Conservation (phyloP, 345 rosid genomes). For the Lumnitzera racemosa region DNA sequence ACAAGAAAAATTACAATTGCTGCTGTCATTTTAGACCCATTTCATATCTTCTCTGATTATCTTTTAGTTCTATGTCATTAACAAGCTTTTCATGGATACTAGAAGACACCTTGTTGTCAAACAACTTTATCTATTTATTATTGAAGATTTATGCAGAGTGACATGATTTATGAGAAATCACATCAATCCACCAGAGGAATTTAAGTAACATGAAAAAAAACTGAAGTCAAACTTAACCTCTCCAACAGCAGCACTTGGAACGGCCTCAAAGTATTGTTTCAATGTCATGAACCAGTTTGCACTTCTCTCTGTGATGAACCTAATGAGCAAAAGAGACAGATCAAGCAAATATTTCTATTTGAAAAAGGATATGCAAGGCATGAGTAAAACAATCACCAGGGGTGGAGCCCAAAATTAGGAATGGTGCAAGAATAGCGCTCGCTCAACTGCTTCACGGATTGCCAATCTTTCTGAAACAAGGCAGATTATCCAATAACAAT, state of each 20-base stretch:
- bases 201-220: background rate
- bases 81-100: too few relatives aligned
- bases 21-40: too few relatives aligned
- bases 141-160: too few relatives aligned
- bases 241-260: constrained; percentile 91
- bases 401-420: constrained; percentile 95
- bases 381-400: constrained; percentile 41
- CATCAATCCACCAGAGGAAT: too few relatives aligned
- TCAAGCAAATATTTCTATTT: background rate
- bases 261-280: constrained; percentile 51
- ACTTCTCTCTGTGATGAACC: constrained; percentile 64
- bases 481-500: background rate
- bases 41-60: too few relatives aligned
- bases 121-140: too few relatives aligned
- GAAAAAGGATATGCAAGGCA: background rate
- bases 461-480: constrained; percentile 67
- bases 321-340: constrained; percentile 10
- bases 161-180: too few relatives aligned
- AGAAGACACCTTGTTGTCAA: too few relatives aligned
- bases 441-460: constrained; percentile 67
- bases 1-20: too few relatives aligned
- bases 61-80: too few relatives aligned
- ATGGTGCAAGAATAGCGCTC: constrained; percentile 51
- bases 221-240: constrained; percentile 35
- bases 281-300: constrained; percentile 66